Evolutionary conservation across 2,329 filamentous ascomycete species (phyloP), one percentile per base, ranked within the genome.

Genomic region (Aspergillus novofumigatus): DNA sequence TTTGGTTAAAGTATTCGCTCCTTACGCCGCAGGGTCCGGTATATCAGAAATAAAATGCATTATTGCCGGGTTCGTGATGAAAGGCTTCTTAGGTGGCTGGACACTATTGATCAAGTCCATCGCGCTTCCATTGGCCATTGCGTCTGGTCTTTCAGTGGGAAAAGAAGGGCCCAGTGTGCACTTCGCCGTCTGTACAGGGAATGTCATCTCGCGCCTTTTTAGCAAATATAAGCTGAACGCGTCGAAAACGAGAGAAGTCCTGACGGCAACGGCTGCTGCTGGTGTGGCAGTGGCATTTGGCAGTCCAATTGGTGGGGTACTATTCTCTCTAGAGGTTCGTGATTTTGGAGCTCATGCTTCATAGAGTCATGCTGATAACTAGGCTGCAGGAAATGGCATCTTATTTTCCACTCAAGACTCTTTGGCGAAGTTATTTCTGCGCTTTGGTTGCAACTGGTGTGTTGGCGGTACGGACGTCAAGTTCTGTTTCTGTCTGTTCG

Each of bases 21-120:
- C 94, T 0, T 99, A 99, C 72, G 94, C 94, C 10, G 94, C 94
- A 35, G 94, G 94, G 17, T 96, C 91, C 11, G 94, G 94, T 44
- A 99, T 99, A 57, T 97, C 92, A 11, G 94, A 99, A 78, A 99
- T 99, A 81, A 99, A 99, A 76, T 96, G 92, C 75, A 97, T 99
- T 70, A 96, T 99, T 69, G 94, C 93, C 4, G 94, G 94, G 3
- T 99, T 99, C 72, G 91, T 97, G 51, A 99, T 99, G 94, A 97
- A 97, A 75, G 94, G 92, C 0, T 99, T 99, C 69, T 82, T 99
- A 17, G 92, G 93, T 21, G 88, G 88, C 66, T 92, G 91, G 84
- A 97, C 94, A 4, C 80, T 99, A 32, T 74, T 94, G 59, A 97
- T 99, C 77, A 99, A 99, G 77, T 96, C 92, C 0, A 85, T 97